Evolutionary conservation across 2,329 filamentous ascomycete species (phyloP).

Genomic region (Chalara sp.): DNA sequence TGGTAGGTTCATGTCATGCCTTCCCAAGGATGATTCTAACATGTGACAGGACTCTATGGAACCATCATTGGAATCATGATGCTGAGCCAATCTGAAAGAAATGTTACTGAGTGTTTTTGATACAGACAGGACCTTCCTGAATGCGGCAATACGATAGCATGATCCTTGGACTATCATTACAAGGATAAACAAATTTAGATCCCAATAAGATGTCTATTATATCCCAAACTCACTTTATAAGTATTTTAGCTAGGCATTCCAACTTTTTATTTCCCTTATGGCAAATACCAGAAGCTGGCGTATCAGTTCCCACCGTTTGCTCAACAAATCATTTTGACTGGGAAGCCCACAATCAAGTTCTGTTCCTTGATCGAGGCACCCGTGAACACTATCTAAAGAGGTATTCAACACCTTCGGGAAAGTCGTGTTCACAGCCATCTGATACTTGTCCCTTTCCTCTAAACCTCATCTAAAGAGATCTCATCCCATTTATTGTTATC

Average conservation of each 20-base stretch:
- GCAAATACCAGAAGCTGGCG: slow-evolving; percentile 9
- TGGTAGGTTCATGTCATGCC: slow-evolving; percentile 41
- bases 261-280: slow-evolving; percentile 9
- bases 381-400: slow-evolving; percentile 5
- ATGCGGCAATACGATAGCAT: too few relatives aligned
- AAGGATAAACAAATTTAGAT: too few relatives aligned
- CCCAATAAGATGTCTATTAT: too few relatives aligned
- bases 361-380: slow-evolving; percentile 5
- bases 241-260: too few relatives aligned
- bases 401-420: slow-evolving; percentile 25
- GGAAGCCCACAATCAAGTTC: slow-evolving; percentile 9
- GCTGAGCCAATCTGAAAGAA: neutral
- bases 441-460: slow-evolving; percentile 25
- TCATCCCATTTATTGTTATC: slow-evolving; percentile 24
- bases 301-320: slow-evolving; percentile 19
- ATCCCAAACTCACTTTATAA: too few relatives aligned
- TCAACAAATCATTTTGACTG: slow-evolving; percentile 14
- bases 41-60: neutral
- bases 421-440: slow-evolving; percentile 31
- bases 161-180: too few relatives aligned
- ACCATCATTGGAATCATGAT: neutral
- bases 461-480: slow-evolving; percentile 22
- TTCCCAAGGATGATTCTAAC: too few relatives aligned
- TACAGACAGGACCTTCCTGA: slow-evolving; percentile 25
- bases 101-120: neutral